These are phyloP conservation scores for Galerina marginata DNA, from an alignment of 768 basidiomycete species.

Conservation along the genomic window DNA sequence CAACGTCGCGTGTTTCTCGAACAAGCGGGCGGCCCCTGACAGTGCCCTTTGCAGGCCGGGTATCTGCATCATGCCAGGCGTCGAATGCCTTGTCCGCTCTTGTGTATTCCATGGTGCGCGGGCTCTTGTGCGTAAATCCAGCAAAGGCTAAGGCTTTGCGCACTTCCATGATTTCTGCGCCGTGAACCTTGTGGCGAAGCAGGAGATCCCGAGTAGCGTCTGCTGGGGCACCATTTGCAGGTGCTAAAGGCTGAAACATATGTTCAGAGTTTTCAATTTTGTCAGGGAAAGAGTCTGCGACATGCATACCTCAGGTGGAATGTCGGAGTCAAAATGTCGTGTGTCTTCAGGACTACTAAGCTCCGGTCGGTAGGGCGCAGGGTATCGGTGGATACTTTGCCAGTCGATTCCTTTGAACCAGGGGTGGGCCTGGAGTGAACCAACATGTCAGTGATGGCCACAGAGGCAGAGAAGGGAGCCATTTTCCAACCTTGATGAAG, in stretches of 20 bases:
- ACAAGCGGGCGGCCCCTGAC: slow-evolving; percentile 70
- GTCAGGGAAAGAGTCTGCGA: slow-evolving; percentile 25
- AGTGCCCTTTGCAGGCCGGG: slow-evolving; percentile 48
- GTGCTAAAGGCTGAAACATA: slow-evolving; percentile 79
- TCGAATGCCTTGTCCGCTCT: slow-evolving; percentile 78
- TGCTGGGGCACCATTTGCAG: slow-evolving; percentile 82
- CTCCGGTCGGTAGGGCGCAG: slow-evolving; percentile 90
- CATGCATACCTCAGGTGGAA: slow-evolving; percentile 80
- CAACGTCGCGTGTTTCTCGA: slow-evolving; percentile 64
- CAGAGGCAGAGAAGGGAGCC: slow-evolving; percentile 13
- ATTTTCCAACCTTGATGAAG: slow-evolving; percentile 73
- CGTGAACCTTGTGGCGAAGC: slow-evolving; percentile 84
- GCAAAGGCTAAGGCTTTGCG: slow-evolving; percentile 92
- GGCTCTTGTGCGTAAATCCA: slow-evolving; percentile 90
- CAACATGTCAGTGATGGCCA: slow-evolving; percentile 13
- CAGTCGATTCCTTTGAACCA: slow-evolving; percentile 95
- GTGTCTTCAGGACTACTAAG: slow-evolving; percentile 86
- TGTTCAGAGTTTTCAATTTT: slow-evolving; percentile 20
- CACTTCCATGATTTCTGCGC: slow-evolving; percentile 84
- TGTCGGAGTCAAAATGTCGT: slow-evolving; percentile 93
- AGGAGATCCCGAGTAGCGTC: slow-evolving; percentile 91
- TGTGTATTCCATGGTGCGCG: slow-evolving; percentile 77
- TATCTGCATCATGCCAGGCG: slow-evolving; percentile 47
- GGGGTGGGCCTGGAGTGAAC: slow-evolving; percentile 66
- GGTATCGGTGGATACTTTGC: slow-evolving; percentile 80